These are phyloP conservation scores for Penicillium parvum DNA, from an alignment of 495 filamentous ascomycete genomes.

Conservation along the genomic window DNA sequence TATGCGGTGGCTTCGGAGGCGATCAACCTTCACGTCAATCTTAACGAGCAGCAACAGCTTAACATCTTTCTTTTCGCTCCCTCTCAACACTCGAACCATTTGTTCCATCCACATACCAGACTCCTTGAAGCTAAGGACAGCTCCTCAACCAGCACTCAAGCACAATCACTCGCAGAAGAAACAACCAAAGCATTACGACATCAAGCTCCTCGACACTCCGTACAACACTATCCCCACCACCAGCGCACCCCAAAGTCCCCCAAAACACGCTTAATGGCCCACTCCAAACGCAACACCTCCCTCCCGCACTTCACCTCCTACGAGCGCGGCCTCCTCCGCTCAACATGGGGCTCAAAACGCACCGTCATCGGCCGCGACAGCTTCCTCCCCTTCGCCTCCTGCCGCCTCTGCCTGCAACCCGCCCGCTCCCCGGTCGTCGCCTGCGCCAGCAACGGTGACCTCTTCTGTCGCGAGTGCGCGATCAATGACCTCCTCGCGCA, in stretches of 20 bases:
- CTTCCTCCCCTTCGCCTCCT: constrained; percentile 89
- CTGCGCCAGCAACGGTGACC: constrained; percentile 70
- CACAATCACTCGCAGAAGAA: too few relatives aligned
- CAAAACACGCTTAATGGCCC: constrained; percentile 31
- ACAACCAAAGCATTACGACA: constrained; percentile 1
- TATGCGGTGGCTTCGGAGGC: background rate
- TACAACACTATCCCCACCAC: background rate
- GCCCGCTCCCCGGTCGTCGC: constrained; percentile 80
- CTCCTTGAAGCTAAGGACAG: too few relatives aligned
- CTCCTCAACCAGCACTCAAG: too few relatives aligned
- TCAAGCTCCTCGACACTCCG: background rate
- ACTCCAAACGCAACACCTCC: constrained; percentile 88
- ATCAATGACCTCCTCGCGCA: constrained; percentile 86
- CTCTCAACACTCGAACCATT: background rate
- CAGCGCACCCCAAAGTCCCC: background rate
- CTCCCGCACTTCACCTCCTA: constrained; percentile 93
- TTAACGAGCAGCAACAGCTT: background rate
- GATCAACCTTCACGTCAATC: background rate
- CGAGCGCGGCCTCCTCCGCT: constrained; percentile 76
- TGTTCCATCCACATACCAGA: too few relatives aligned
- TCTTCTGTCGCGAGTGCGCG: constrained; percentile 97
- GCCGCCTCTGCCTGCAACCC: constrained; percentile 81
- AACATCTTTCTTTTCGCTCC: background rate
- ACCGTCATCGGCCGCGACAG: constrained; percentile 89
- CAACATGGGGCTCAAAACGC: constrained; percentile 73